These are phyloP conservation scores for Penicillium robsamsonii DNA, from an alignment of 495 filamentous ascomycete species.

Conservation along the genomic window DNA sequence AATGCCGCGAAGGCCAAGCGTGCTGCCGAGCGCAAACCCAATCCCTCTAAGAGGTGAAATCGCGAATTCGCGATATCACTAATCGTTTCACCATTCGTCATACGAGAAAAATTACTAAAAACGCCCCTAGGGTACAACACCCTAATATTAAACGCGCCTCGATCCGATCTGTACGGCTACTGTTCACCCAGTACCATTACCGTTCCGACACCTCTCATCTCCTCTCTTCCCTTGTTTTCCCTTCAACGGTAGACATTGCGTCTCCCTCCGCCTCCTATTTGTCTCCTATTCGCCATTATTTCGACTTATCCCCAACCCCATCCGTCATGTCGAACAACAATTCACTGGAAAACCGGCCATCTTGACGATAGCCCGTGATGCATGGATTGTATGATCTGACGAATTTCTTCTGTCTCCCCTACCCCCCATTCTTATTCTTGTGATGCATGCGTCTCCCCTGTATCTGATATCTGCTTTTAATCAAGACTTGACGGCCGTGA, in stretches of 20 bases:
- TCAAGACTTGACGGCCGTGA: slow-evolving; percentile 14
- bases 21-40: slow-evolving; percentile 21
- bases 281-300: neutral
- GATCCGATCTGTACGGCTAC: neutral
- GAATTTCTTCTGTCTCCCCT: slow-evolving; percentile 3
- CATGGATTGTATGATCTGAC: slow-evolving; percentile 9
- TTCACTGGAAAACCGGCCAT: slow-evolving; percentile 1
- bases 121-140: neutral
- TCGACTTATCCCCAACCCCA: neutral
- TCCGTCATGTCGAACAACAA: slow-evolving; percentile 6
- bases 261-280: neutral
- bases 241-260: slow-evolving; percentile 1
- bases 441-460: slow-evolving; percentile 13
- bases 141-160: neutral
- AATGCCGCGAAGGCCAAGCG: slow-evolving; percentile 28
- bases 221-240: neutral
- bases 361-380: slow-evolving; percentile 10
- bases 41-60: neutral
- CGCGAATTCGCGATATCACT: neutral
- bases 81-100: neutral
- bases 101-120: neutral
- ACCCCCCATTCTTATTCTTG: slow-evolving; percentile 6
- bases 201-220: neutral
- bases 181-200: neutral
- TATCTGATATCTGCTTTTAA: slow-evolving; percentile 15